Evolutionary conservation across 208 protist species (phyloP), one percentile per base, ranked within the genome.

Genomic region (Acanthamoeba triangularis): DNA sequence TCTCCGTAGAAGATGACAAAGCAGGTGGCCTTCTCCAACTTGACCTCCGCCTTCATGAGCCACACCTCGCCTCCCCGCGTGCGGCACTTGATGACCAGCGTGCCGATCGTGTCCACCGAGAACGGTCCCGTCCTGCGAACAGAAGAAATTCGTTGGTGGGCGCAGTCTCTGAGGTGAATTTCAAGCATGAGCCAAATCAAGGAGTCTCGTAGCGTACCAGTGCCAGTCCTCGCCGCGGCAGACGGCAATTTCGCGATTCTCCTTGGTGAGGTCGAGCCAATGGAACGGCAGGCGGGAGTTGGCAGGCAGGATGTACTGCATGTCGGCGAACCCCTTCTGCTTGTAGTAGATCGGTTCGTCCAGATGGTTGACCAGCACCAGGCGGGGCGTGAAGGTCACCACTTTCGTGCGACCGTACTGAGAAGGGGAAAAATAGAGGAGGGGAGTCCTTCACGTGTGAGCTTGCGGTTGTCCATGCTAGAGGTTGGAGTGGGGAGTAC

Each of bases 1-100:
- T 82, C 90, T 16, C 90, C 65, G 54, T 94, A 59, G 90, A 94
- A 94, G 44, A 80, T 94, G 37, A 94, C 65, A 25, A 94, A 94
- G 54, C 41, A 82, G 13, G 90, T 94, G 20, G 65, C 90, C 28
- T 94, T 94, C 67, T 94, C 90, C n/a, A 82, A 18, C 49, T 80
- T 74, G 41, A 94, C 67, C 37, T 94, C 90, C 28, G 54, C 61
- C 44, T 44, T 80, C 90, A 80, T 94, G n/a, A 72, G 49, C 90
- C 67, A 82, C 49, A 94, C 67, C 30, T 80, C 90, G 23, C 90
- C 63, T 56, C 54, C 49, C 25, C 54, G 20, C 25, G 59, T 56
- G 7, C 90, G 90, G 54, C 54, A 61, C 69, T 94, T 94, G 47
- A 94, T 94, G 14, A 80, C 90, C 63, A 94, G 41, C 35, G 59